Percentiles rank a stretch among this genome's conserved stretches.
Evolutionary conservation across 202 grass and related monocot species (phyloP).

Genomic region (Cymbopogon flexuosus): DNA sequence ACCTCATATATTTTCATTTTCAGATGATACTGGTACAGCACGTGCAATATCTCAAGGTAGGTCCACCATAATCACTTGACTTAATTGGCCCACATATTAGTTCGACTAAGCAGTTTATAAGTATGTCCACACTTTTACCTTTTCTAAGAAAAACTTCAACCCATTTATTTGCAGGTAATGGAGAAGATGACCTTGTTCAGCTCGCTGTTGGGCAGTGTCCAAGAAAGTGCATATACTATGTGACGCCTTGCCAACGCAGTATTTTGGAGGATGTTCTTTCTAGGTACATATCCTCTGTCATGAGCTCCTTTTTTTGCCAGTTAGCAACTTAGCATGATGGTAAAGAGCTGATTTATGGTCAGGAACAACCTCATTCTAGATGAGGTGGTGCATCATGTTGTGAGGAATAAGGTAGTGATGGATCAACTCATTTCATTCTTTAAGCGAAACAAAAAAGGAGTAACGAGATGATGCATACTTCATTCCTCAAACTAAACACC

Average conservation of each 20-base stretch:
- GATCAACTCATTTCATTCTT: background rate
- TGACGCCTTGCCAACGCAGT: conserved; percentile 67
- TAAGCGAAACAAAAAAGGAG: background rate
- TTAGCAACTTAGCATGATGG: background rate
- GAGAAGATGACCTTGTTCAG: conserved; percentile 57
- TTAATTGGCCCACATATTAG: conserved; percentile 2
- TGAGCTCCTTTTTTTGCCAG: conserved; percentile 13
- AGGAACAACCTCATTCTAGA: background rate
- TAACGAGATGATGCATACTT: background rate
- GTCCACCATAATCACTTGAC: background rate
- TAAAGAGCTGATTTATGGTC: background rate
- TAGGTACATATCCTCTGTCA: conserved; percentile 47
- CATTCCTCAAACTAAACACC: background rate
- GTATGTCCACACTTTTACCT: background rate
- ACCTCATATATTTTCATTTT: conserved; percentile 73
- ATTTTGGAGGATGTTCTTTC: conserved; percentile 79
- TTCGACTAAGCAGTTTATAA: background rate
- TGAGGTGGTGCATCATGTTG: background rate
- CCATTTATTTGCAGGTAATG: conserved; percentile 46
- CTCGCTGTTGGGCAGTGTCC: conserved; percentile 73
- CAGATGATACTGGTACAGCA: conserved; percentile 54
- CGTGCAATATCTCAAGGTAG: conserved; percentile 72
- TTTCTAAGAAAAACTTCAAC: background rate
- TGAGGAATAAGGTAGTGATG: background rate
- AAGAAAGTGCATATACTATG: conserved; percentile 84